Conservation (phyloP, 805 yeast species). For the Teunomyces pallodes region DNA sequence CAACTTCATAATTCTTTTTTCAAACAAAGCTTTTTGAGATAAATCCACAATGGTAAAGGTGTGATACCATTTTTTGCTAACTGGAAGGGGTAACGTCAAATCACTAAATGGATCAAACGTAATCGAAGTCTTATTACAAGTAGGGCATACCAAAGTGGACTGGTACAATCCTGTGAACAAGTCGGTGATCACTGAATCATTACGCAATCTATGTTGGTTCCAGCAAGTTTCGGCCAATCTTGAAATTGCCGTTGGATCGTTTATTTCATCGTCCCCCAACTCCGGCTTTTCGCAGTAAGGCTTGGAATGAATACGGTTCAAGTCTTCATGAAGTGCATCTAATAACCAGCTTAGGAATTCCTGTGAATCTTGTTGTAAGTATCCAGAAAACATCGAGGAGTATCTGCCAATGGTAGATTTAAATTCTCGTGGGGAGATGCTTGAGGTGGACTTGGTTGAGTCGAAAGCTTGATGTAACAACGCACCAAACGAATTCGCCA, state of each 20-base stretch:
- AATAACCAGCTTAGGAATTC: slow-evolving; percentile 85
- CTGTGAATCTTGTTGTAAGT: slow-evolving; percentile 90
- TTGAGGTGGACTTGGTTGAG: slow-evolving; percentile 21
- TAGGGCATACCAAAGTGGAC: slow-evolving; percentile 87
- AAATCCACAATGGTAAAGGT: slow-evolving; percentile 63
- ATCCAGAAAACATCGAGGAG: slow-evolving; percentile 75
- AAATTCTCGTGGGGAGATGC: slow-evolving; percentile 67
- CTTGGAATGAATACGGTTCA: slow-evolving; percentile 76
- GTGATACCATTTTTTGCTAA: slow-evolving; percentile 67
- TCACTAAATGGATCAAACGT: slow-evolving; percentile 95
- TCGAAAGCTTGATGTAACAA: slow-evolving; percentile 62
- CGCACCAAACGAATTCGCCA: slow-evolving; percentile 72
- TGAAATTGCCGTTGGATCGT: slow-evolving; percentile 51
- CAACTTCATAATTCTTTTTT: slow-evolving; percentile 32
- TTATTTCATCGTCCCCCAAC: slow-evolving; percentile 57
- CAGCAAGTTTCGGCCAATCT: slow-evolving; percentile 73
- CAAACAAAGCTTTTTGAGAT: slow-evolving; percentile 23
- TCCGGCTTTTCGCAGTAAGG: slow-evolving; percentile 92
- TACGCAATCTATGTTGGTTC: slow-evolving; percentile 74
- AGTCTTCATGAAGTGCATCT: slow-evolving; percentile 89
- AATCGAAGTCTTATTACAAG: slow-evolving; percentile 71
- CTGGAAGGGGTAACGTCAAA: slow-evolving; percentile 84
- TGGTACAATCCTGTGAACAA: slow-evolving; percentile 88
- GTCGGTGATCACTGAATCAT: slow-evolving; percentile 82
- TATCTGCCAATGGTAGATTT: slow-evolving; percentile 75